A percentile compares a stretch with the other conserved stretches of the same genome.
These are phyloP conservation scores for Cylindrodendrum hubeiense DNA, from an alignment of 2,329 filamentous ascomycete species.

Conservation along the genomic window DNA sequence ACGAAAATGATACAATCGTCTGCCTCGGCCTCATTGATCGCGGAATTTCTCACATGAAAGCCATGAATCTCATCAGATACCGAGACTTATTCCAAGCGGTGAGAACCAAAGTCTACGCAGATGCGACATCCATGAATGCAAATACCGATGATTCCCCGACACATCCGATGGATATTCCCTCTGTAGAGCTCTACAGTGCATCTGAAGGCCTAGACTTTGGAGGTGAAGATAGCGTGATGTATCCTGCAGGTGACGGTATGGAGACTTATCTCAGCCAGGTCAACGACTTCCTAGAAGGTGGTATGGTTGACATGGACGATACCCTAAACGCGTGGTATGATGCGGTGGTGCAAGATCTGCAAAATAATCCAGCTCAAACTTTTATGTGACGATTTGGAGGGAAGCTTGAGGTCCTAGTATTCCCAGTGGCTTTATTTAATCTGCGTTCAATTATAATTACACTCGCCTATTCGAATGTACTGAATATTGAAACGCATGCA, in stretches of 20 bases:
- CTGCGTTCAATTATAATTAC: too few relatives aligned
- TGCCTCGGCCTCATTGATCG: slow-evolving; percentile 12
- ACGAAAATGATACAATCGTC: slow-evolving; percentile 9
- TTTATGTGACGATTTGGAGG: background rate
- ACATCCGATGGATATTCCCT: background rate
- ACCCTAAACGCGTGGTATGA: slow-evolving; percentile 18
- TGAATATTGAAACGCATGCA: background rate
- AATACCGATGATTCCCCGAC: background rate
- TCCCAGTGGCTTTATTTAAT: too few relatives aligned
- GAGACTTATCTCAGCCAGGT: slow-evolving; percentile 26
- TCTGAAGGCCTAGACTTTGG: slow-evolving; percentile 5
- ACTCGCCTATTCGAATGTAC: background rate
- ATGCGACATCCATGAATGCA: background rate
- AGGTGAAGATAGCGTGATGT: slow-evolving; percentile 5
- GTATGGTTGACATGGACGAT: slow-evolving; percentile 23
- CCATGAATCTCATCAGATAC: background rate
- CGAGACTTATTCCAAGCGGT: slow-evolving; percentile 10
- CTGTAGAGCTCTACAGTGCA: background rate
- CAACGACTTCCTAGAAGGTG: slow-evolving; percentile 23
- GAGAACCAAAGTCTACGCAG: slow-evolving; percentile 9
- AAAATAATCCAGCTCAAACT: background rate
- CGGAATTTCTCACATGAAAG: slow-evolving; percentile 2
- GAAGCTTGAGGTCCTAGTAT: background rate
- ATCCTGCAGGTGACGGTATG: slow-evolving; percentile 11
- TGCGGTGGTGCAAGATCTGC: slow-evolving; percentile 5